Evolutionary conservation across 805 yeast species (phyloP).

Genomic region (Candida insectorum): DNA sequence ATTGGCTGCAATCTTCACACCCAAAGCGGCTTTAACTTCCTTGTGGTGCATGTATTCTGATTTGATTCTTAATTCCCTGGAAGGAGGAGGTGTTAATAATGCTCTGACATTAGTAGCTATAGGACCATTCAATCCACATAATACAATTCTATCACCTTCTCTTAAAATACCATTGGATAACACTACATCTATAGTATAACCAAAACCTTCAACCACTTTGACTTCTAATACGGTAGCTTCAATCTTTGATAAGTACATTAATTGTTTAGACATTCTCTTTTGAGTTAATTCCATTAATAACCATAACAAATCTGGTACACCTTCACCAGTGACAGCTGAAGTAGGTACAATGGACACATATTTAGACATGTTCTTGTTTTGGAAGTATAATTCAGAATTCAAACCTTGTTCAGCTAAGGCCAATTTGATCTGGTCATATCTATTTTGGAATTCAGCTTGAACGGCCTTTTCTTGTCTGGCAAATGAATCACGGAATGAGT

Average conservation of each 20-base stretch:
- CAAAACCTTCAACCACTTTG: slow-evolving; percentile 96
- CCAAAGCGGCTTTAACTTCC: slow-evolving; percentile 97
- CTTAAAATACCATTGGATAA: slow-evolving; percentile 92
- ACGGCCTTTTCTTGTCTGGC: slow-evolving; percentile 80
- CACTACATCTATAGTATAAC: slow-evolving; percentile 97
- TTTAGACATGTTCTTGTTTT: slow-evolving; percentile 89
- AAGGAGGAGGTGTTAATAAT: slow-evolving; percentile 93
- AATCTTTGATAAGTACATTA: slow-evolving; percentile 89
- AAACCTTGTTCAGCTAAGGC: slow-evolving; percentile 97
- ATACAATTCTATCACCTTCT: slow-evolving; percentile 93
- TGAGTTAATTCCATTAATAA: slow-evolving; percentile 92
- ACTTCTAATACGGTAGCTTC: slow-evolving; percentile 98
- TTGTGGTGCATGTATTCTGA: slow-evolving; percentile 96
- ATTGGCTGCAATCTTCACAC: slow-evolving; percentile 97
- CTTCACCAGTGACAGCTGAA: slow-evolving; percentile 98
- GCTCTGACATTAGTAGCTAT: slow-evolving; percentile 96
- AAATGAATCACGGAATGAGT: slow-evolving; percentile 93
- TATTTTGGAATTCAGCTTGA: slow-evolving; percentile 86
- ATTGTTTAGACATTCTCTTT: slow-evolving; percentile 97
- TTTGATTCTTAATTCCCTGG: slow-evolving; percentile 92
- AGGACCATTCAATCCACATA: slow-evolving; percentile 98
- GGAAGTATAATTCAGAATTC: slow-evolving; percentile 94
- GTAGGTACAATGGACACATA: slow-evolving; percentile 97
- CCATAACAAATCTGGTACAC: slow-evolving; percentile 98
- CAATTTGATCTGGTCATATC: slow-evolving; percentile 79